Base-by-base conservation (phyloP, 73 alveolate genomes). In the Blepharisma stoltei region DNA sequence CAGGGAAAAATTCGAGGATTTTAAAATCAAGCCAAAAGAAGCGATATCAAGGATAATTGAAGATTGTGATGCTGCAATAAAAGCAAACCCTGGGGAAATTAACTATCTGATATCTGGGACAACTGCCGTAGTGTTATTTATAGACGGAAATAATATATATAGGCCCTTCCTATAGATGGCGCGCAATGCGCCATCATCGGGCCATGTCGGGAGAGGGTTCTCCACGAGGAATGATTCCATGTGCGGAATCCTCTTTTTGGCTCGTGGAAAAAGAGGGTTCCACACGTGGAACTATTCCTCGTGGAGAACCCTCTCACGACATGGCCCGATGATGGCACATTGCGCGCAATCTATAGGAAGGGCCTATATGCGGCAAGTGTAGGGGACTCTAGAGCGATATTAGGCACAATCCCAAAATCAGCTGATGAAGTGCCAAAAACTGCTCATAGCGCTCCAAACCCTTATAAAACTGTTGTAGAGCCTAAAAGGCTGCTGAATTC, bases 341-440 rank as follows among this genome's bases (percentile, higher is more conserved):
- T n/a, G n/a, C n/a, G n/a, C n/a, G n/a, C n/a, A n/a, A n/a, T n/a
- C n/a, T n/a, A n/a, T n/a, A n/a, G n/a, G n/a, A n/a, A n/a, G n/a
- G n/a, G n/a, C n/a, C n/a, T n/a, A n/a, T n/a, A 20, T 25, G 76
- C 21, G 0, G 76, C 55, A 60, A 25, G 55, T 3, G 4, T 60
- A 25, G 76, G 76, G 3, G 76, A 60, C 21, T 60, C 76, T 2
- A 60, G 76, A 21, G 41, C 55, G n/a, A 60, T 60, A 60, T 20
- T 60, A 60, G 41, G 55, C 2, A 25, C 41, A 37, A 60, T 60
- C 21, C 49, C 76, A 20, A 37, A 60, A 21, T 9, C 14, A 21
- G n/a, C 37, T 27, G 37, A 9, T 27, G 55, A n/a, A 60, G 0
- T 60, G 4, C 18, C 14, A n/a, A 9, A 27, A 37, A 9, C 76